Base-by-base conservation (phyloP, 2,329 filamentous ascomycete genomes). In the Penicillium sp. region DNA sequence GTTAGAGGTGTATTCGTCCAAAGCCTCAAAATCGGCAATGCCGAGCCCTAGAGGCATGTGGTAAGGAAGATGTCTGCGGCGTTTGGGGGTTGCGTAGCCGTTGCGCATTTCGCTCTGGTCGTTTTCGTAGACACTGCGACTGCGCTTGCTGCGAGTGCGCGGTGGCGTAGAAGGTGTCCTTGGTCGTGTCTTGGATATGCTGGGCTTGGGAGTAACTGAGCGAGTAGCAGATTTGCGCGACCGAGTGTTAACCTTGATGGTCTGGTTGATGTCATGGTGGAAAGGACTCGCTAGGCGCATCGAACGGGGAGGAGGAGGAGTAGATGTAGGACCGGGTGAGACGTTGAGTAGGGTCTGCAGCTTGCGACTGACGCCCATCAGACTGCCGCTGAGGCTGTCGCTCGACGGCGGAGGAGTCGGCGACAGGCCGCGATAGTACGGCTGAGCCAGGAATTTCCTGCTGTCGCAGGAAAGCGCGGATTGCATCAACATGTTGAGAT, bases 401-500 rank as follows among this genome's bases (percentile, higher is more conserved):
- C 73, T 71, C 11, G 70, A 69, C 9, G 72, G 69, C 23, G 72
- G 71, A 52, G 73, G 71, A 24, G 73, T 74, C 4, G 63, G 60
- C 24, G 72, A 66, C 59, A 75, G 71, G 18, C 70, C 62, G 58
- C 68, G 70, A 63, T 73, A 70, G 62, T 68, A 67, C 64, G 71
- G 68, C 56, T 59, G 65, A 23, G 59, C 53, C 53, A 65, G 55
- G 57, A 66, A 66, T 60, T 67, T 71, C 61, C 70, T 70, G 64
- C 67, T 64, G 60, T 78, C 75, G 70, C 76, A 77, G 56, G 74
- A 65, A 50, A 78, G 65, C 30, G 76, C 76, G 8, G 76, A 78
- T 57, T 75, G 76, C 57, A 78, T 74, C 48, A 78, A 63, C 76
- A 78, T 75, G 35, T 40, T 69, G 62, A 61, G 55, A 59, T 26